A percentile compares a stretch with the other conserved stretches of the same genome.
These are phyloP conservation scores for Zoysia japonica DNA, from an alignment of 176 grass and related monocot genomes.

Conservation along the genomic window DNA sequence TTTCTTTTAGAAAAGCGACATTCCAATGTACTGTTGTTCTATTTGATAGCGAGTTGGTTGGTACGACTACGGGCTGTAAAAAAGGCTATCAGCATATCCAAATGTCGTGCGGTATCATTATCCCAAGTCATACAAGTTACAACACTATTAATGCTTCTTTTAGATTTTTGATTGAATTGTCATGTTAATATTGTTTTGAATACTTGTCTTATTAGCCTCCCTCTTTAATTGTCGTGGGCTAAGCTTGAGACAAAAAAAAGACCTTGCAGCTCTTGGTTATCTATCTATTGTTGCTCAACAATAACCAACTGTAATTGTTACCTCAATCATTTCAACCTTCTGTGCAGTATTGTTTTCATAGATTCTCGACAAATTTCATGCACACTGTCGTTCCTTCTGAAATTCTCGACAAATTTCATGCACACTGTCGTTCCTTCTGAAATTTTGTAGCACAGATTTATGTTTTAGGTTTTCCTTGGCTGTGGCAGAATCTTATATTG, in stretches of 20 bases:
- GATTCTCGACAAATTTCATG: background rate
- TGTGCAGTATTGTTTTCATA: background rate
- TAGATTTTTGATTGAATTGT: constrained; percentile 3
- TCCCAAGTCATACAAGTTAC: background rate
- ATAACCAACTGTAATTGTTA: background rate
- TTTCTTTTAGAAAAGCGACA: background rate
- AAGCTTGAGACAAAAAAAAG: background rate
- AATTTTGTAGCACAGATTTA: background rate
- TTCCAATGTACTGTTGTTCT: background rate
- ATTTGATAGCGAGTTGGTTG: background rate
- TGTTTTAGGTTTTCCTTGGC: background rate
- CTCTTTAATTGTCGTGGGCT: background rate
- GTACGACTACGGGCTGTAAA: background rate
- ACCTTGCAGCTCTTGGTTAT: constrained; percentile 3
- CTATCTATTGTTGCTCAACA: background rate
- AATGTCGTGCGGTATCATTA: background rate
- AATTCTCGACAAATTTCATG: background rate
- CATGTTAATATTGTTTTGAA: background rate
- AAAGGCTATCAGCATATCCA: background rate
- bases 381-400: background rate
- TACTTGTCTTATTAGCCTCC: background rate
- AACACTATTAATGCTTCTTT: constrained; percentile 7
- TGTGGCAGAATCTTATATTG: constrained; percentile 33
- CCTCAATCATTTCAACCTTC: background rate
- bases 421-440: background rate